These are phyloP conservation scores for Ceratocystis eucalypticola DNA, from an alignment of 2,329 filamentous ascomycete genomes.

Conservation along the genomic window DNA sequence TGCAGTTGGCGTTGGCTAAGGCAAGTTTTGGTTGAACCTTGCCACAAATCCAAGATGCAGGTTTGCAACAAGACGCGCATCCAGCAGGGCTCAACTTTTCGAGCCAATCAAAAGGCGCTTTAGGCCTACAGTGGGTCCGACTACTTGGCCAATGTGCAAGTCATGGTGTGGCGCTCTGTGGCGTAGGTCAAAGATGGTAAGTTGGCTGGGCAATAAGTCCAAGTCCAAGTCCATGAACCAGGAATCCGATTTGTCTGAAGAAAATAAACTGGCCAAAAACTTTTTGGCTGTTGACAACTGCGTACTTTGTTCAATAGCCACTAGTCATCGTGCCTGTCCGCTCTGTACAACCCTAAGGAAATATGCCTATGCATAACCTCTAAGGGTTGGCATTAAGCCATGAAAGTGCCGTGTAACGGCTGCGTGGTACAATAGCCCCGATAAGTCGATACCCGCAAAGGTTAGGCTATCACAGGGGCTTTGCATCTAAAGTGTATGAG, in stretches of 20 bases:
- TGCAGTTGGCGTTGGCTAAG: not conserved
- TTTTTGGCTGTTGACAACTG: too few relatives aligned
- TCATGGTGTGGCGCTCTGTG: not conserved
- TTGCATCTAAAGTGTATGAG: slow-evolving; percentile 16
- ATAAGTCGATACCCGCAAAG: not conserved
- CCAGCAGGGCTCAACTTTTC: not conserved
- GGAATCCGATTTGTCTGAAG: too few relatives aligned
- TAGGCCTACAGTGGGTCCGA: not conserved
- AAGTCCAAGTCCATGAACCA: too few relatives aligned
- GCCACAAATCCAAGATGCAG: slow-evolving; percentile 8
- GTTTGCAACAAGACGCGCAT: slow-evolving; percentile 11
- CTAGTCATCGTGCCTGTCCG: too few relatives aligned
- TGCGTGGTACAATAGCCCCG: not conserved
- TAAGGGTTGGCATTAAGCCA: not conserved
- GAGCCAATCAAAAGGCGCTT: not conserved
- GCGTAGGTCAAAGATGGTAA: not conserved
- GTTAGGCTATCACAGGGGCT: not conserved
- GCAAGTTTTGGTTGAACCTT: not conserved
- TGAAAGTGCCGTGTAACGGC: not conserved
- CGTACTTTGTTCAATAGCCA: too few relatives aligned
- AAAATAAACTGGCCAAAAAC: too few relatives aligned
- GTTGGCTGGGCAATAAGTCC: too few relatives aligned
- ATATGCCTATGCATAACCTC: too few relatives aligned
- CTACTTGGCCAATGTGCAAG: not conserved
- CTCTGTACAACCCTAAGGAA: too few relatives aligned